Base-by-base conservation (phyloP, 2,329 filamentous ascomycete species). In the Ustulina deusta region DNA sequence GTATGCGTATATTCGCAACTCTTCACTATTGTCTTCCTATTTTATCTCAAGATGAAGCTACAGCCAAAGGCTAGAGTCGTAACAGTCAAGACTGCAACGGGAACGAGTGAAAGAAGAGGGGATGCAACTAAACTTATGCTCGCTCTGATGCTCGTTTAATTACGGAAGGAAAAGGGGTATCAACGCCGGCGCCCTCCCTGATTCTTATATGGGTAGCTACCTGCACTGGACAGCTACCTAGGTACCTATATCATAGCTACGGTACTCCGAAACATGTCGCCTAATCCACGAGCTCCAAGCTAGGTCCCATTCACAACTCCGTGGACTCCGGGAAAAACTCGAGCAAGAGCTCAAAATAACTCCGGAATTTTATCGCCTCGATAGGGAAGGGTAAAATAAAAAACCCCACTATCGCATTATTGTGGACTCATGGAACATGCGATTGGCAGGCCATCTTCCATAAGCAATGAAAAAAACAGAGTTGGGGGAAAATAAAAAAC, bases 341-440 rank as follows among this genome's bases (percentile, higher is more conserved):
- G 27, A 17, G 27, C 49, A 32, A 32, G 27, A 34, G 6, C 49
- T n/a, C 29, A n/a, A n/a, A n/a, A n/a, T 52, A 29, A 34, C 49
- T 32, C 49, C 49, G 49, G 27, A 29, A 29, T 52, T 52, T 52
- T 52, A 34, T 52, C 49, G 49, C 15, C 11, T 32, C 25, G 49
- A 11, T 4, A 52, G 17, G 27, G 22, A 44, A n/a, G 15, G 49
- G 49, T 52, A 27, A 48, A 55, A 56, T 25, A 15, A 10, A 15
- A 10, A 17, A 27, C 61, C n/a, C 61, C 61, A 57, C 61, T 40
- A 57, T 63, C 51, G 54, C 51, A 52, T 62, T 44, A 62, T 55
- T 51, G 20, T 62, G 29, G 22, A 56, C 49, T 62, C 60, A 62
- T 62, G 20, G 15, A 62, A 55, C 61, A 57, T 27, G 25, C 51